Evolutionary conservation across 139 green algal species (phyloP).

Genomic region (Coccomyxa sp.): DNA sequence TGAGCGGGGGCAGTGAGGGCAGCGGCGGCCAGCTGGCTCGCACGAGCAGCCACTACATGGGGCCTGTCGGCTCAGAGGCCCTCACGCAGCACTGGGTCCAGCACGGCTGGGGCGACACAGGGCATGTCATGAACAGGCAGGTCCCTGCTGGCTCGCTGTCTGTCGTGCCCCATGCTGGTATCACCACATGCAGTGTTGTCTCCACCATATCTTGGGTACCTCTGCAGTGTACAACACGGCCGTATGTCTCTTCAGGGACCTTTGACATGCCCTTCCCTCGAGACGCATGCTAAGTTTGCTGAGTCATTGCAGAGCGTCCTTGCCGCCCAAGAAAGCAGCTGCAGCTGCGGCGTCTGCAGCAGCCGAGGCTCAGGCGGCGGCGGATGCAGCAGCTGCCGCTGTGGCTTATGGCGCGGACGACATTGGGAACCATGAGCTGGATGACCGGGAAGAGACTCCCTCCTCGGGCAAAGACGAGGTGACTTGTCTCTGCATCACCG

Average conservation of each 20-base stretch:
- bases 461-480: background rate
- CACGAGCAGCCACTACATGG: background rate
- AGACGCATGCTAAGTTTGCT: background rate
- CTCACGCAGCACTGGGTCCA: background rate
- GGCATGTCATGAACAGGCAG: background rate
- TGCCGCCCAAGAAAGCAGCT: slow-evolving; percentile 5
- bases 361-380: background rate
- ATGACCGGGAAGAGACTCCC: background rate
- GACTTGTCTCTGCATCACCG: background rate
- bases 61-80: background rate
- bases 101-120: background rate
- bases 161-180: background rate
- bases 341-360: background rate
- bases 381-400: background rate
- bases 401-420: background rate
- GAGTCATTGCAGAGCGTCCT: background rate
- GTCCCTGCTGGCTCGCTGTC: background rate
- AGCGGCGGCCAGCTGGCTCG: background rate
- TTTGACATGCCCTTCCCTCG: background rate
- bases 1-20: background rate
- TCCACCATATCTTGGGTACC: background rate
- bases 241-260: background rate
- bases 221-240: background rate
- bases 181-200: background rate
- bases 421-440: background rate